Base-by-base conservation (phyloP, 2,329 filamentous ascomycete species). In the Pestalotiopsis sp. region DNA sequence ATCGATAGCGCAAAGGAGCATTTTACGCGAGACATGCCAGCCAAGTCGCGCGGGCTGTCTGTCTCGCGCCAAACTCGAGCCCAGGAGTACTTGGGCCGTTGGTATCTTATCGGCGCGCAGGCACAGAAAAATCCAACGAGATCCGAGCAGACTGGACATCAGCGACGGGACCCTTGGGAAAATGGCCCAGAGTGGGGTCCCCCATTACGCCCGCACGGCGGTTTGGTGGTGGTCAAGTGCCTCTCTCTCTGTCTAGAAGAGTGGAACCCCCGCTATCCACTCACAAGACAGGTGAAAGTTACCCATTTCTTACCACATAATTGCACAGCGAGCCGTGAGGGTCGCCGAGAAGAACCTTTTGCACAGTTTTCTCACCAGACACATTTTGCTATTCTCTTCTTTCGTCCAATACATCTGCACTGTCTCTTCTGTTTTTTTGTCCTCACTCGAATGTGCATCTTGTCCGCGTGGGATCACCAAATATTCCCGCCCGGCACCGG, bases 91-190 rank as follows among this genome's bases (percentile, higher is more conserved):
- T 20, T 61, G 13, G 1, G 31, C 25, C 13, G 4, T 17, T 36
- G 59, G 59, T 61, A 61, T 61, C 59, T 61, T 61, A 61, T 61
- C 59, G 7, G 45, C n/a, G 17, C 17, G 17, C 41, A 45, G 12
- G 41, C 13, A 45, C 41, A 45, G 5, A 45, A 52, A 52, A n/a
- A 17, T 14, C 14, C 17, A n/a, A n/a, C 14, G 45, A 52, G 14
- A 52, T 14, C 7, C 45, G 17, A 9, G 17, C 4, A n/a, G 45
- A 23, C 20, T 23, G 20, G 20, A 17, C 17, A n/a, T 52, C 17
- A 23, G 31, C 1, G 31, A 36, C 6, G 31, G 45, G 45, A 52
- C 45, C 45, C 45, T 52, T 20, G 45, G 45, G 45, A 52, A 52
- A 52, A 52, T n/a, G 17, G 17, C 13, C 13, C 13, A n/a, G 17